Conservation (phyloP, 768 basidiomycete species). For the Russula ochroleuca region DNA sequence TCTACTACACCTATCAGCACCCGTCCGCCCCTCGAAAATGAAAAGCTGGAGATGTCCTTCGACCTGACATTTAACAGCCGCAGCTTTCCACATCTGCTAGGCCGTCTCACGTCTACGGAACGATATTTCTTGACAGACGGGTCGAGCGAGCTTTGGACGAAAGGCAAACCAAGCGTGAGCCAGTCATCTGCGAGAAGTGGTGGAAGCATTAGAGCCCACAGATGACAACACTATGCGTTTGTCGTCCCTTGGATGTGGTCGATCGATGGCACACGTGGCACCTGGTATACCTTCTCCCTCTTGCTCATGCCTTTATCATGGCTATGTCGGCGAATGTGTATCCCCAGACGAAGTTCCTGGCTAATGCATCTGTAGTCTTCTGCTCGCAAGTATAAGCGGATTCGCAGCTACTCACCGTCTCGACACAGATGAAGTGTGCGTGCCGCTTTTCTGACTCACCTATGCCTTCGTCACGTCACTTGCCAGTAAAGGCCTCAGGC, state of each 20-base stretch:
- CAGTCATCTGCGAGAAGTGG: conserved; percentile 45
- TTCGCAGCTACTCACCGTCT: conserved; percentile 42
- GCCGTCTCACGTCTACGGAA: conserved; percentile 47
- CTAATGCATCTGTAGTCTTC: conserved; percentile 31
- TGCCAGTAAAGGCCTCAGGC: conserved; percentile 28
- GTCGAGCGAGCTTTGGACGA: conserved; percentile 41
- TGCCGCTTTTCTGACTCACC: conserved; percentile 33
- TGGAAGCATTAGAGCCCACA: conserved; percentile 51
- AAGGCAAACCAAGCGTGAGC: conserved; percentile 40
- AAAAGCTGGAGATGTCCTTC: conserved; percentile 51
- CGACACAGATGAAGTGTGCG: conserved; percentile 34
- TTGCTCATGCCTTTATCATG: too few relatives aligned
- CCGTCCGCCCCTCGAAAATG: too few relatives aligned
- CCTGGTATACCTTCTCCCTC: conserved; percentile 28
- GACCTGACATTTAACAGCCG: conserved; percentile 47
- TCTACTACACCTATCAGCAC: conserved; percentile 47
- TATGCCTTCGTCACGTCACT: conserved; percentile 31
- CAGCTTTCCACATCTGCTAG: conserved; percentile 38
- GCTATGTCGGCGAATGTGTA: too few relatives aligned
- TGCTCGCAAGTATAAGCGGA: conserved; percentile 40
- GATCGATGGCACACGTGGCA: conserved; percentile 38
- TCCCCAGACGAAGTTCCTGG: too few relatives aligned
- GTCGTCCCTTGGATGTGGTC: conserved; percentile 41
- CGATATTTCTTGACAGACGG: conserved; percentile 46
- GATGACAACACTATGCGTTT: conserved; percentile 44